Evolutionary conservation across 495 filamentous ascomycete genomes (phyloP).

Genomic region (Polyplosphaeria fusca): DNA sequence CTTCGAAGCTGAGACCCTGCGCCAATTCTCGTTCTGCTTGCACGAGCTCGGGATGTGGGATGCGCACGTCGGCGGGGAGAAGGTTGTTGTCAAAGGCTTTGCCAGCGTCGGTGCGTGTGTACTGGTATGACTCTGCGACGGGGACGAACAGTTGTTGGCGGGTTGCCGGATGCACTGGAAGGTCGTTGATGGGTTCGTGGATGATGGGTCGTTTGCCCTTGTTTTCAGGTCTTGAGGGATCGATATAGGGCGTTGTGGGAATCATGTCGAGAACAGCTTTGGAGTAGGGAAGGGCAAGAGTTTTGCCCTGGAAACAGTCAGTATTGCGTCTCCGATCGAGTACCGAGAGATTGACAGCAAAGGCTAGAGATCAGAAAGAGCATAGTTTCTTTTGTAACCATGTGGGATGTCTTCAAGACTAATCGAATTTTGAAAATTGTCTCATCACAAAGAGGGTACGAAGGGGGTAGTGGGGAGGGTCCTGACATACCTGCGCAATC

Average conservation of each 20-base stretch:
- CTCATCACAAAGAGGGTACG: conserved; percentile 62
- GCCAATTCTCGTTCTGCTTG: conserved; percentile 51
- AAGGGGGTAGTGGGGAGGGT: conserved; percentile 31
- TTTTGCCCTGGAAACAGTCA: conserved; percentile 61
- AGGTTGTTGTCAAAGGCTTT: conserved; percentile 72
- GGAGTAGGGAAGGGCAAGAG: conserved; percentile 70
- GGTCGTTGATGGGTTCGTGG: conserved; percentile 89
- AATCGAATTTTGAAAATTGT: conserved; percentile 78
- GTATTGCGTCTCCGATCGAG: neutral
- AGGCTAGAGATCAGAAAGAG: conserved; percentile 41
- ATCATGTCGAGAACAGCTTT: conserved; percentile 77
- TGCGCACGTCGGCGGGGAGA: conserved; percentile 77
- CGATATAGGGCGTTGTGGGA: conserved; percentile 49
- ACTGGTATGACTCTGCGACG: conserved; percentile 80
- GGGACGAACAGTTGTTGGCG: conserved; percentile 85
- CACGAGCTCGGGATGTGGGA: conserved; percentile 85
- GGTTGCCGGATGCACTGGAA: conserved; percentile 76
- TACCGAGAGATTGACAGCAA: neutral
- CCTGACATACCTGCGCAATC: conserved; percentile 60
- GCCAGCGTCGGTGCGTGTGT: conserved; percentile 85
- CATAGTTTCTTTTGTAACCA: conserved; percentile 52
- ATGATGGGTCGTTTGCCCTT: conserved; percentile 33
- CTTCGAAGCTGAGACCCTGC: conserved; percentile 37
- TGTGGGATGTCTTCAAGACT: conserved; percentile 92
- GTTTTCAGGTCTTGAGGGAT: conserved; percentile 14